Evolutionary conservation across 257 asterid genomes (phyloP).

Genomic region (Przewalskia tangutica): DNA sequence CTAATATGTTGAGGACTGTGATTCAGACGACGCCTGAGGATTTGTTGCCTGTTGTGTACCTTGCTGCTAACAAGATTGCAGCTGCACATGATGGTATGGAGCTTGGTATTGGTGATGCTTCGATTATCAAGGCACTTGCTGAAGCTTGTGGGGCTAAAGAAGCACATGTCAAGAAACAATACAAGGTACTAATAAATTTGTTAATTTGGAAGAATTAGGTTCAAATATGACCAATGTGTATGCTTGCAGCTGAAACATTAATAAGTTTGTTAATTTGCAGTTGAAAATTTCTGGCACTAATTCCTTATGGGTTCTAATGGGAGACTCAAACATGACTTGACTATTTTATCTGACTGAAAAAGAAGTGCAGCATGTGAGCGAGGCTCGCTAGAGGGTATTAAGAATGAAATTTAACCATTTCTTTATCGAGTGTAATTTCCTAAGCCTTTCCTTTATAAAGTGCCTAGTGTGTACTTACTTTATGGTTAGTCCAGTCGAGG

Average conservation of each 20-base stretch:
- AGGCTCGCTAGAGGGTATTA: neutral
- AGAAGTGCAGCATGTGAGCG: neutral
- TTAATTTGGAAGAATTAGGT: neutral
- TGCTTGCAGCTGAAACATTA: neutral
- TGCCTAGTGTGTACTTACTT: neutral
- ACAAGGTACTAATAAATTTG: conserved; percentile 36
- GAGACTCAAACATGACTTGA: neutral
- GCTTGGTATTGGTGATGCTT: conserved; percentile 89
- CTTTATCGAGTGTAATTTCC: neutral
- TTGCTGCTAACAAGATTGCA: conserved; percentile 63
- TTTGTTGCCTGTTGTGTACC: conserved; percentile 65
- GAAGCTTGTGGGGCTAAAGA: conserved; percentile 91
- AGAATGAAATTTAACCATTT: neutral
- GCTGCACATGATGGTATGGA: conserved; percentile 88
- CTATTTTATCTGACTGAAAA: neutral
- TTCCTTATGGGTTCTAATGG: neutral
- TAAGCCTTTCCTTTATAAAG: neutral
- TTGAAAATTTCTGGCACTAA: no score
- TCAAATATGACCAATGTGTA: neutral
- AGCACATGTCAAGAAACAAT: conserved; percentile 62
- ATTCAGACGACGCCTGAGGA: conserved; percentile 73
- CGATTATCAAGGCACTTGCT: conserved; percentile 78
- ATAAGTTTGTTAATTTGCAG: no score
- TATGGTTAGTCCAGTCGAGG: neutral
- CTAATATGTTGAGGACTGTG: conserved; percentile 89